Base-by-base conservation (phyloP, 805 yeast species). In the Nakazawaea laoshanensis region DNA sequence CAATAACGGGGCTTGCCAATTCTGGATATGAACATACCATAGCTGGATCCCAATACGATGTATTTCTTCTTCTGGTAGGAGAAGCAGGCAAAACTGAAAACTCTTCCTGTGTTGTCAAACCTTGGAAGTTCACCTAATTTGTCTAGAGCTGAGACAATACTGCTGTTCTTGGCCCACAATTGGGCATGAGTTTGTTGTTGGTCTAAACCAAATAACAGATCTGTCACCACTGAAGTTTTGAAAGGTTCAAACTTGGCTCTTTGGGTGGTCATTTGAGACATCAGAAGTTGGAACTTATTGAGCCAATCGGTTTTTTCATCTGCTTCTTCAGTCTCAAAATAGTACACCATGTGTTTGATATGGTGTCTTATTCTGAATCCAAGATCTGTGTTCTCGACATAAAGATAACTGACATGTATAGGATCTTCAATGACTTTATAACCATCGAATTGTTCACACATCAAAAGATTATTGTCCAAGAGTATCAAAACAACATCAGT, bases 401-500 rank as follows among this genome's bases (percentile, higher is more conserved):
- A 61, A 26, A 78, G 47, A 40, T 71, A 74, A 43, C 72, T 80
- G 17, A 74, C 60, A 0, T 82, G 78, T 7, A 77, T 70, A 1
- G 85, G 84, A 27, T 61, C 62, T 43, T 76, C 84, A 8, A 61
- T 48, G 1, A 77, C 64, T 41, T 63, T 64, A 29, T 49, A 63
- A 28, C 65, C 68, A 7, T 61, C 59, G 3, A 68, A 52, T 29
- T 63, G 64, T 25, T 84, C 78, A 1, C 84, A 77, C 1, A 85
- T 66, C 20, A 85, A 47, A 27, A 85, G 53, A 44, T 65, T 82
- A 46, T 85, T 82, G 48, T 85, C 94, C 33, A 85, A 54, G 19
- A 85, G 54, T 13, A 83, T 70, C 16, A 81, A 45, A 42, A 71
- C 63, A 1, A 36, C 29, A 12, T 14, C 27, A 4, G 25, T 11